Evolutionary conservation across 225 moss, liverwort and hornwort genomes (phyloP).

Genomic region (Pleurozium schreberi): DNA sequence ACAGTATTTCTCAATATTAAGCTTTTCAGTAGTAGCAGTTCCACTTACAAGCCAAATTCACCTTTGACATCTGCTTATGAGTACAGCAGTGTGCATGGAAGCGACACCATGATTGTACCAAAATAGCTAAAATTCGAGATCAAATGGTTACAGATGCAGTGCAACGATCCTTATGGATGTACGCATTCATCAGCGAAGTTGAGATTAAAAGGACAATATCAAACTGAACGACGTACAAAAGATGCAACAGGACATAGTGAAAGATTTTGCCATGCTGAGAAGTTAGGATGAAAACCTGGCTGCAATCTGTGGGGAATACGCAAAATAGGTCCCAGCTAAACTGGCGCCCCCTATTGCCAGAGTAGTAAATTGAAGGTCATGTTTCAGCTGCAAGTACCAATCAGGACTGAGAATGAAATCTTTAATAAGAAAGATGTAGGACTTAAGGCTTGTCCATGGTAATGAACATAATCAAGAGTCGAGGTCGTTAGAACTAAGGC

Average conservation of each 20-base stretch:
- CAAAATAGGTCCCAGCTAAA: slow-evolving; percentile 36
- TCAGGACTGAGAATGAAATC: background rate
- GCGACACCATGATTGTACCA: background rate
- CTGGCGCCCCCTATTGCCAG: slow-evolving; percentile 51
- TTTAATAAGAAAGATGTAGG: background rate
- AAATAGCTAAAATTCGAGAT: background rate
- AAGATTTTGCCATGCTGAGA: background rate
- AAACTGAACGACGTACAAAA: background rate
- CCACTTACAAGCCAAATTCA: background rate
- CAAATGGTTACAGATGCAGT: background rate
- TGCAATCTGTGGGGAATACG: slow-evolving; percentile 70
- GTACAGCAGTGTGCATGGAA: background rate
- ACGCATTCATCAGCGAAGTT: background rate
- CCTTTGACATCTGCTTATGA: background rate
- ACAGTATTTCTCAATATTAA: background rate
- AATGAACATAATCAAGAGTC: background rate
- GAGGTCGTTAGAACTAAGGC: background rate
- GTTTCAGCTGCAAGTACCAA: slow-evolving; percentile 52
- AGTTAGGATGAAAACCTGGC: slow-evolving; percentile 35
- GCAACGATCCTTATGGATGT: background rate
- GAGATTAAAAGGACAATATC: background rate
- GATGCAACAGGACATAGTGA: background rate
- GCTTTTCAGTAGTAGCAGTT: background rate
- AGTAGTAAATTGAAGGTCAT: slow-evolving; percentile 60
- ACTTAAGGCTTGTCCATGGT: background rate